Conservation (phyloP, 225 moss, liverwort and hornwort genomes). For the Thuidium tamariscinum region DNA sequence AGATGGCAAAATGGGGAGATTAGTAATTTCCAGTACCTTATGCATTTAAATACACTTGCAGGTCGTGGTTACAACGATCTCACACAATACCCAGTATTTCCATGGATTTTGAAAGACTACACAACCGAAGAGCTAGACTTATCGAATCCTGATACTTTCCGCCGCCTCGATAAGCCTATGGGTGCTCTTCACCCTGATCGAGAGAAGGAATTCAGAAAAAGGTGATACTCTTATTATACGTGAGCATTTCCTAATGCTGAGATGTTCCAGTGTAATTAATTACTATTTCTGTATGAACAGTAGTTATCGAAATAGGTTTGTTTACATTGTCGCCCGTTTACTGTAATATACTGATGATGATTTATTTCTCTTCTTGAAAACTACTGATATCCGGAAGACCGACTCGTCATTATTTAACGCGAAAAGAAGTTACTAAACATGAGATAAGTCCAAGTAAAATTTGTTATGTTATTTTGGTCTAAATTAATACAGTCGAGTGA, state of each 20-base stretch:
- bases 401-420: neutral
- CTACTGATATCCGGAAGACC: neutral
- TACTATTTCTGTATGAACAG: neutral
- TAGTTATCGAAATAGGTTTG: neutral
- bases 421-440: neutral
- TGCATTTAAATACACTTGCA: conserved; percentile 88
- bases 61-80: conserved; percentile 94
- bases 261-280: neutral
- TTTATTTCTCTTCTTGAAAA: neutral
- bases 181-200: conserved; percentile 76
- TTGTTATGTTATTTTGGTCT: neutral
- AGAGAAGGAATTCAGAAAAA: conserved; percentile 84
- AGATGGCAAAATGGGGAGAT: conserved; percentile 94
- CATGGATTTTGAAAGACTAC: conserved; percentile 85
- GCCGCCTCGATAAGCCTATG: conserved; percentile 88
- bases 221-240: conserved; percentile 15
- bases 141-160: conserved; percentile 64
- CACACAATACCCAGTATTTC: conserved; percentile 93
- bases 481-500: neutral
- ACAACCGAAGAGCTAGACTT: conserved; percentile 65
- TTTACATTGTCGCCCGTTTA: neutral
- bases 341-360: neutral
- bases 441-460: too few relatives aligned
- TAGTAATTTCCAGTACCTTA: conserved; percentile 90
- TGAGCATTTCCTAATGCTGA: neutral